Base-by-base conservation (phyloP, 306 rosid genomes). In the Prunus davidiana region DNA sequence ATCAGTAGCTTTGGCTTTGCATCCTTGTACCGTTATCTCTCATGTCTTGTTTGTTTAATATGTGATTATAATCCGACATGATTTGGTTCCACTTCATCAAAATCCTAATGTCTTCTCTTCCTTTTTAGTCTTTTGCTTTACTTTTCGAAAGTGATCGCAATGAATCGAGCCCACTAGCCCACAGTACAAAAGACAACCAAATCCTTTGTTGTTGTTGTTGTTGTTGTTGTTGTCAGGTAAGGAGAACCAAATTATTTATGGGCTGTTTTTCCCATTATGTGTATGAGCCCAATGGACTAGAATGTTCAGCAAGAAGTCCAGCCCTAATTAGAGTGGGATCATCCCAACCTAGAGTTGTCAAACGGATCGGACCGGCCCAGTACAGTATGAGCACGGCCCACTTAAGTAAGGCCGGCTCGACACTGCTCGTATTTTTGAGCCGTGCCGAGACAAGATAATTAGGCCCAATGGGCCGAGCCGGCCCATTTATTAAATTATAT, bases 311-410 rank as follows among this genome's bases (percentile, higher is more conserved):
- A 60, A 5, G 32, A 25, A 13, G 64, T 12, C 9, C 34, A 60
- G 10, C 64, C 32, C 38, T 60, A 60, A 25, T 2, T 60, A 25
- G 18, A 25, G 19, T 60, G 19, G 6, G 46, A 8, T 63, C 22
- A 30, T 12, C 7, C 22, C 11, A 25, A 32, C 38, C 1, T 32
- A 32, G 38, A 34, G 41, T 7, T 34, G 41, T 34, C 8, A 34
- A 34, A 34, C 0, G 0, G 41, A 34, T 34, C 0, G 41, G 7
- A 34, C 2, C 0, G 2, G 8, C 0, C 8, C 2, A 0, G 0
- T 1, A 6, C 0, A 1, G 2, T 5, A 32, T 0, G 6, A 32
- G 7, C 1, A 5, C 1, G 1, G 7, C 38, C 8, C 1, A 5
- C 38, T 32, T 32, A 32, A 32, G 8, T 32, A 32, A 32, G 38